Conservation (phyloP, 805 yeast genomes). For the Jamesozyma jinghongensis region DNA sequence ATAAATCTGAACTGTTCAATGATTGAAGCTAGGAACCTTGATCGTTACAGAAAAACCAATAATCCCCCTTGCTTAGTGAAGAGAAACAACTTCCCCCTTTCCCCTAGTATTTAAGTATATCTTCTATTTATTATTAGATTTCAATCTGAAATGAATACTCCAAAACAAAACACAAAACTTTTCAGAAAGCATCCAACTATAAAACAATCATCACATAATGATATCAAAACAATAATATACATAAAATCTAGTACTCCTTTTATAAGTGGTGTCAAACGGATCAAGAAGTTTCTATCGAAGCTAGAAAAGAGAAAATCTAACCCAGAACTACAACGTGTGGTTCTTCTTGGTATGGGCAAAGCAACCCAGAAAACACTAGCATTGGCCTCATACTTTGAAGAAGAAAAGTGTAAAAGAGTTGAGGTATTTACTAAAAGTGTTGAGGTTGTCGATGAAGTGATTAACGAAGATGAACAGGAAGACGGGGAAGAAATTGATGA, state of each 20-base stretch:
- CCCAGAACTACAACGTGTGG: constrained; percentile 37
- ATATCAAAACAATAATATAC: constrained; percentile 42
- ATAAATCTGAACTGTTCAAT: too few relatives aligned
- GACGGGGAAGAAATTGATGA: constrained; percentile 26
- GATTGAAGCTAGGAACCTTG: too few relatives aligned
- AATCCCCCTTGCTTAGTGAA: too few relatives aligned
- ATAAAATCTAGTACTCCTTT: constrained; percentile 63
- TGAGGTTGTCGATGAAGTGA: constrained; percentile 63
- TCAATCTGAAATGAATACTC: too few relatives aligned
- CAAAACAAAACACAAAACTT: constrained; percentile 1
- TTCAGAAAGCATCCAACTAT: constrained; percentile 18
- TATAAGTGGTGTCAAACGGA: constrained; percentile 61
- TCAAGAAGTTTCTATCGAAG: constrained; percentile 42
- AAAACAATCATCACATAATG: constrained; percentile 32
- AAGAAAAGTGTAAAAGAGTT: constrained; percentile 40
- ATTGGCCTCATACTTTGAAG: constrained; percentile 51
- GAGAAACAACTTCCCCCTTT: too few relatives aligned
- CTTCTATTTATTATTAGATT: too few relatives aligned
- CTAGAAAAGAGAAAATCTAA: constrained; percentile 28
- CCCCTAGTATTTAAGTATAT: too few relatives aligned
- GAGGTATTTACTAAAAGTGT: constrained; percentile 58
- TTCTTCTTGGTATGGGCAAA: constrained; percentile 68
- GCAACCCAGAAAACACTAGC: constrained; percentile 57
- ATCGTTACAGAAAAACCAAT: too few relatives aligned
- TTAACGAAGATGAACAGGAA: constrained; percentile 20